These are phyloP conservation scores for Colletotrichum agaves DNA, from an alignment of 2,329 filamentous ascomycete genomes.

Conservation along the genomic window DNA sequence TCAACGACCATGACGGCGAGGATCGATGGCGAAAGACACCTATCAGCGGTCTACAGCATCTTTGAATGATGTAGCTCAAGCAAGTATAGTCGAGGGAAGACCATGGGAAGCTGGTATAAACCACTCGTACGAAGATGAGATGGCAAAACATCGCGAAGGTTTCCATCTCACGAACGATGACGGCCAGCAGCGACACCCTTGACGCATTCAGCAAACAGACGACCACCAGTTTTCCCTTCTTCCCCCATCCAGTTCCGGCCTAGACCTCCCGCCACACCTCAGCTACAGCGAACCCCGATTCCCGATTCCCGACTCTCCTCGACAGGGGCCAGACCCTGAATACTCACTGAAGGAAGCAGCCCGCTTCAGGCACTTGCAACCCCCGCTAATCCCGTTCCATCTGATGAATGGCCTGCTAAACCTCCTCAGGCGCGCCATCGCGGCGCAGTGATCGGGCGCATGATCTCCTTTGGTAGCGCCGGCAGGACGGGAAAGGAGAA, in stretches of 20 bases:
- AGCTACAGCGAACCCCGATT: slow-evolving; percentile 12
- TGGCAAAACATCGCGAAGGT: too few species aligned
- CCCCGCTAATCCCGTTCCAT: slow-evolving; percentile 28
- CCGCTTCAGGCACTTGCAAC: neutral
- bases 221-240: neutral
- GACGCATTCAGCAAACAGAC: slow-evolving; percentile 1
- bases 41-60: too few species aligned
- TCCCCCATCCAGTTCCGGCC: slow-evolving; percentile 4
- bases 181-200: too few species aligned
- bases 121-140: too few species aligned
- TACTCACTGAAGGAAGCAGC: neutral
- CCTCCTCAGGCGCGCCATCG: slow-evolving; percentile 25
- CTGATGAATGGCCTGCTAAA: neutral
- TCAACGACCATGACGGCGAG: too few species aligned
- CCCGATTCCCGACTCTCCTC: slow-evolving; percentile 2
- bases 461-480: slow-evolving; percentile 27
- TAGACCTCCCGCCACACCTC: slow-evolving; percentile 15
- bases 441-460: slow-evolving; percentile 22
- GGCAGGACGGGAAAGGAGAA: neutral
- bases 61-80: too few species aligned
- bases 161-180: too few species aligned
- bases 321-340: slow-evolving; percentile 21
- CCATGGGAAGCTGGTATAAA: too few species aligned
- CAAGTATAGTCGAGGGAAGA: too few species aligned
- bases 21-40: too few species aligned